Base-by-base conservation (phyloP, 257 asterid genomes). In the Dorcoceras hygrometricum region DNA sequence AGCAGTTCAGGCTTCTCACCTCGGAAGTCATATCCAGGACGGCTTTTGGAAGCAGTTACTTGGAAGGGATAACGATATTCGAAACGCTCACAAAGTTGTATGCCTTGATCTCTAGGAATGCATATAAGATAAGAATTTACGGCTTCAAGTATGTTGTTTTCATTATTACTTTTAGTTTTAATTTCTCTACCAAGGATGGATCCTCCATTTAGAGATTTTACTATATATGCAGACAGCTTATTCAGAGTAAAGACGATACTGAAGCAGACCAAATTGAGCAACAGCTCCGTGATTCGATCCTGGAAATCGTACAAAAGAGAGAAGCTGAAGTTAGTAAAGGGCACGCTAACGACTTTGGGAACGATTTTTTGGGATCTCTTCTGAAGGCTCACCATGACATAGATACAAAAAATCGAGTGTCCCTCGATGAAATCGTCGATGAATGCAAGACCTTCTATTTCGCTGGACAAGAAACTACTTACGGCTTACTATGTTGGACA, bases 371-470 rank as follows among this genome's bases (percentile, higher is more conserved):
- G 19, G 95, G 95, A 72, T 74, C 82, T 4, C 77, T 84, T 24
- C 50, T 81, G 3, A 78, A 74, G 36, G 74, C 50, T 65, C 83
- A 81, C 61, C 80, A 74, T 11, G 80, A 77, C 36, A 5, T 12
- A 8, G 78, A 76, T 65, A 20, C 57, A 19, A 43, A 65, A 46
- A 73, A 57, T 31, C 71, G 62, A 28, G 73, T 87, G 28, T 67
- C 90, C 10, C 25, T 76, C 23, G 79, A 23, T 32, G 80, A 83
- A 2, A 66, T 87, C 23, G 59, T 87, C 1, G 86, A 84, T 51
- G 91, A 87, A 74, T 87, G 91, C 54, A 87, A 84, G 73, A 79
- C 82, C 5, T 87, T 87, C 61, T 84, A 87, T 67, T 60, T 78
- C 29, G 86, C 86, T 3, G 95, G 91, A 29, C 89, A 87, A 23